Evolutionary conservation across 768 basidiomycete species (phyloP), one percentile per base, ranked within the genome.

Genomic region (Trametopsis cervina): DNA sequence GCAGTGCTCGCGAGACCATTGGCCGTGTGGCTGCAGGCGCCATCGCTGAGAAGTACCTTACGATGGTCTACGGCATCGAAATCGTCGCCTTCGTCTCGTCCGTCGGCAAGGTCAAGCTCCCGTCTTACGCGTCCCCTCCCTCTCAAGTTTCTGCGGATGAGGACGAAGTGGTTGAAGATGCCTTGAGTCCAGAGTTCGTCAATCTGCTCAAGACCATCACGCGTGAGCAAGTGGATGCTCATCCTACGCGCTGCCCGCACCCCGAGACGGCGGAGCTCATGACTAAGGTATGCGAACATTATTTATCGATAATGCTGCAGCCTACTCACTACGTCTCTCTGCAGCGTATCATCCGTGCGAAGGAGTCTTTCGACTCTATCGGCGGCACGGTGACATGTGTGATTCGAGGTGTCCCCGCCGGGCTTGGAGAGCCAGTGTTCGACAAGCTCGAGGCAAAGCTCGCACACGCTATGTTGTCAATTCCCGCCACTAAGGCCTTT

Each of bases 331-430:
- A 38, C 38, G n/a, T 17, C 48, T 33, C 42, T 24, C 13, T 11
- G 6, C 57, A 96, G 93, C 85, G 92, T 54, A 97, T 99, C 64
- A 74, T 96, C 55, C 85, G 88, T 45, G 92, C 96, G 27, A 97
- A 97, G 66, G 83, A 90, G 17, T 75, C 80, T 2, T 71, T 80
- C 46, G 96, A 99, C 70, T 98, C 95, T 2, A 94, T 99, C 54
- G 96, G 96, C 43, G 96, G 96, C n/a, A 95, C 90, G 2, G 81
- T 98, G 46, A 98, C 92, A 48, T 98, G 96, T 63, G 89, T 98
- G 33, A 88, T 99, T 57, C 87, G 95, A 38, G 82, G 84, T 47
- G 81, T 85, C 2, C 96, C 96, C 40, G 69, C 84, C 17, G 96
- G 96, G 6, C 80, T 98, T 23, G 96, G 96, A 42, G 96, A 98